A percentile compares a stretch with the other conserved stretches of the same genome.
These are phyloP conservation scores for Phytophthora podocarpi DNA, from an alignment of 352 stramenopile species.

Conservation along the genomic window DNA sequence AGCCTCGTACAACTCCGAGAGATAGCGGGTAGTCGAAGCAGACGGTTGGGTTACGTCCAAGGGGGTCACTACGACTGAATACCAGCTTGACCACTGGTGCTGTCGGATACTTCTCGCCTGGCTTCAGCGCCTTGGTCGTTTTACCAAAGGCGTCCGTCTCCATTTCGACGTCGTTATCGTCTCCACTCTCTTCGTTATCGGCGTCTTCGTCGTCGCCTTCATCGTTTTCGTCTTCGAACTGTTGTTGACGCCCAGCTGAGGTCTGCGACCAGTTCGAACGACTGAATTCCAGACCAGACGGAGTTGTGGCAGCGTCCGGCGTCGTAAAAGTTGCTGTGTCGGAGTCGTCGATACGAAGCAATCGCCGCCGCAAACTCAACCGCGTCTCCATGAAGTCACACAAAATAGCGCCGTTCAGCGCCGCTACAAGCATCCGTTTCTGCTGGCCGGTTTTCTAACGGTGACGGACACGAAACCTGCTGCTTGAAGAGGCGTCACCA, in stretches of 20 bases:
- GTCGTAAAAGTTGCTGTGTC: not conserved
- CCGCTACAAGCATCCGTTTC: too few species aligned
- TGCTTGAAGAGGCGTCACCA: too few species aligned
- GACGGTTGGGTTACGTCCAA: conserved; percentile 63
- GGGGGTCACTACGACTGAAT: conserved; percentile 54
- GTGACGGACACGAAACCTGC: too few species aligned
- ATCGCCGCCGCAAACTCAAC: conserved; percentile 24
- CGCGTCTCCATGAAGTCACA: conserved; percentile 40
- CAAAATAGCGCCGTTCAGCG: too few species aligned
- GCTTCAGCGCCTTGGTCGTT: conserved; percentile 4
- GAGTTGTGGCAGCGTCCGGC: too few species aligned
- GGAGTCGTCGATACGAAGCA: conserved; percentile 42
- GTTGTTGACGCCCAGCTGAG: conserved; percentile 8
- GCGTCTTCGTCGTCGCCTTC: conserved; percentile 29
- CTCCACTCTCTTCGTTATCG: conserved; percentile 42
- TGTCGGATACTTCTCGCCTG: conserved; percentile 42
- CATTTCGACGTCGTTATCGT: conserved; percentile 26
- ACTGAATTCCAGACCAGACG: not conserved
- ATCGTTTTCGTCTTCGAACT: conserved; percentile 31
- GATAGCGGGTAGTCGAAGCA: conserved; percentile 91
- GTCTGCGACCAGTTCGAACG: conserved; percentile 4
- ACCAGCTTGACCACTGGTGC: conserved; percentile 53
- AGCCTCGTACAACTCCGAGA: conserved; percentile 53
- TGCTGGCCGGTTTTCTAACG: too few species aligned
- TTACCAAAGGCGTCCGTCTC: not conserved